phyloP scores from a whole-genome alignment of 768 basidiomycete genomes.

The Mycena amicta region DNA sequence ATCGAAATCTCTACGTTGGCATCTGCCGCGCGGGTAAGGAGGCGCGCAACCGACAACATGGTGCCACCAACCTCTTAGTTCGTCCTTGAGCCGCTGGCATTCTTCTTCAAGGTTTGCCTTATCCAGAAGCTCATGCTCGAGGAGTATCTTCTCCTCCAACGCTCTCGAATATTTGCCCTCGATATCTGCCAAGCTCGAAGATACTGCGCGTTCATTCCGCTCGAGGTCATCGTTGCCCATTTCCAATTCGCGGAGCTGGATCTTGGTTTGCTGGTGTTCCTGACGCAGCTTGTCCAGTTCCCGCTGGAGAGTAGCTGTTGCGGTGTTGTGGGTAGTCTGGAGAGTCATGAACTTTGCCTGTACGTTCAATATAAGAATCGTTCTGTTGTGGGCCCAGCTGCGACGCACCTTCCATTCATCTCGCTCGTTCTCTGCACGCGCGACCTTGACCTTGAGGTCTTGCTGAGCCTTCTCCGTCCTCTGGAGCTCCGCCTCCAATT shows the following conservation, averaged over 20 bases:
- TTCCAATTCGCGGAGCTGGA: constrained; percentile 85
- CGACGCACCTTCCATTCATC: constrained; percentile 90
- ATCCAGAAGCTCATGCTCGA: constrained; percentile 93
- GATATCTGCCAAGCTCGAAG: constrained; percentile 79
- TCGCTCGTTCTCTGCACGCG: constrained; percentile 70
- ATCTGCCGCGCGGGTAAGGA: constrained; percentile 51
- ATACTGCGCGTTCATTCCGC: constrained; percentile 87
- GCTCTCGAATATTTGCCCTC: constrained; percentile 89
- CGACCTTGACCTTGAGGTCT: constrained; percentile 73
- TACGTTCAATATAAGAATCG: constrained; percentile 13
- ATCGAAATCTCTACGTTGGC: constrained; percentile 83
- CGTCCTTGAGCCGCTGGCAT: constrained; percentile 87
- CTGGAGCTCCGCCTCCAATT: constrained; percentile 88
- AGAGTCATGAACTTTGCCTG: constrained; percentile 85
- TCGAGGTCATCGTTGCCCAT: constrained; percentile 99
- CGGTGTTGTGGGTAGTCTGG: constrained; percentile 89
- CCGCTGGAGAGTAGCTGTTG: constrained; percentile 87
- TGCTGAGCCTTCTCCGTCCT: constrained; percentile 84
- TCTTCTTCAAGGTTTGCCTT: constrained; percentile 92
- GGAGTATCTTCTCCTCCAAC: constrained; percentile 94
- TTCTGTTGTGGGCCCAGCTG: too few relatives aligned
- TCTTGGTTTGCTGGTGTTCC: constrained; percentile 68
- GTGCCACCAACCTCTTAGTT: constrained; percentile 73
- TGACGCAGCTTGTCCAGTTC: constrained; percentile 84
- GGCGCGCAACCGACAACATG: neutral